Base-by-base conservation (phyloP, 768 basidiomycete genomes). In the Amanita phalloides region DNA sequence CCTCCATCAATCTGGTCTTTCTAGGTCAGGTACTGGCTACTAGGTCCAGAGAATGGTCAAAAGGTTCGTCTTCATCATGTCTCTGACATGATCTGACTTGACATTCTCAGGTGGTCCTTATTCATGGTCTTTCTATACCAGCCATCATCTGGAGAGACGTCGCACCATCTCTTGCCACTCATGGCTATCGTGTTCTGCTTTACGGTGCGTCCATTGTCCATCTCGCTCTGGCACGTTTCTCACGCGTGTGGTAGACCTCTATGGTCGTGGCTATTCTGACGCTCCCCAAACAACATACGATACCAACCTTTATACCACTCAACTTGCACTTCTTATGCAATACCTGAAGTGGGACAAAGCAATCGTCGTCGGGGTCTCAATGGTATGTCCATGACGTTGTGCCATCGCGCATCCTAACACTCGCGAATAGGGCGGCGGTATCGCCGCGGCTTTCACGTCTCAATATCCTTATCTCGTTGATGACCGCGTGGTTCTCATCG, bases 291-390 rank as follows among this genome's bases (percentile, higher is more conserved):
- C 75, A 13, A 77, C 74, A 3, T 87, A 90, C 62, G 75, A 86
- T 55, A 66, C 77, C 1, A 66, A 71, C 4, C 70, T 91, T 3
- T 84, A 84, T 61, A 79, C 80, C 0, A 81, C 79, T 0, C 88
- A 90, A 58, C 82, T 91, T n/a, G 89, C 89, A 0, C 73, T 90
- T 5, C 76, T 91, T 45, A 77, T 91, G 75, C 88, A 90, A 56
- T 78, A 89, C 55, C 64, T 90, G 43, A 74, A 71, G 48, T 91
- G 88, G 87, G 71, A 77, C 8, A 75, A 78, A 55, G 80, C 84
- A 0, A 66, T 75, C 49, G 64, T 90, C 36, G 77, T 77, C 0
- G 88, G 86, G 11, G 68, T 88, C 13, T 90, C 87, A 20, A 90
- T 91, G 89, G 86, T 82, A 50, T 33, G 72, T 54, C 25, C 8